These are phyloP conservation scores for Salicornia ramosissima DNA, from an alignment of 148 eudicot species.

Conservation along the genomic window DNA sequence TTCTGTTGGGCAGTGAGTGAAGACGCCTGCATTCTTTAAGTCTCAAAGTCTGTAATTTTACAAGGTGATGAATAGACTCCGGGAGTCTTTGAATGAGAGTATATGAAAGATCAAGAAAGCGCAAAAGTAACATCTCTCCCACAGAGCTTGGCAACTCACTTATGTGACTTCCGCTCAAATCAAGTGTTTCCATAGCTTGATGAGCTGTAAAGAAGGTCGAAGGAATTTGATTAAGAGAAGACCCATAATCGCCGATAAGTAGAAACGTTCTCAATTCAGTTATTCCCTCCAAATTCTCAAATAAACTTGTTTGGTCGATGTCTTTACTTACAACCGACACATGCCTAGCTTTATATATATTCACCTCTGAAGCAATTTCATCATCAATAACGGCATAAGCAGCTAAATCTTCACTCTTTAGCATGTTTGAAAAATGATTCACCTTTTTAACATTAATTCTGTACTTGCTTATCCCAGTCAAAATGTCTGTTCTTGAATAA, in stretches of 20 bases:
- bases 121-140: background rate
- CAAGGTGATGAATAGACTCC: constrained; percentile 9
- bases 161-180: constrained; percentile 15
- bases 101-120: constrained; percentile 20
- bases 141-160: constrained; percentile 20
- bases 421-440: background rate
- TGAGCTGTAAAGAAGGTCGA: background rate
- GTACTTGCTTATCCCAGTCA: background rate
- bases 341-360: background rate
- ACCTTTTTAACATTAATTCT: background rate
- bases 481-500: background rate
- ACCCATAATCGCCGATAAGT: constrained; percentile 9
- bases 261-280: constrained; percentile 4
- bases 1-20: constrained; percentile 8
- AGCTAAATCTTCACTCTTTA: background rate
- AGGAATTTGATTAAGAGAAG: constrained; percentile 2
- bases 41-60: constrained; percentile 16
- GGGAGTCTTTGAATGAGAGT: constrained; percentile 10
- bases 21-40: constrained; percentile 9
- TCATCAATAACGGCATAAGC: background rate
- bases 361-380: background rate
- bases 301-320: background rate
- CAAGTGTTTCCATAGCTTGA: background rate
- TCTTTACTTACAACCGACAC: background rate
- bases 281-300: background rate